Evolutionary conservation across 306 rosid species (phyloP).

Genomic region (Macrotyloma uniflorum): DNA sequence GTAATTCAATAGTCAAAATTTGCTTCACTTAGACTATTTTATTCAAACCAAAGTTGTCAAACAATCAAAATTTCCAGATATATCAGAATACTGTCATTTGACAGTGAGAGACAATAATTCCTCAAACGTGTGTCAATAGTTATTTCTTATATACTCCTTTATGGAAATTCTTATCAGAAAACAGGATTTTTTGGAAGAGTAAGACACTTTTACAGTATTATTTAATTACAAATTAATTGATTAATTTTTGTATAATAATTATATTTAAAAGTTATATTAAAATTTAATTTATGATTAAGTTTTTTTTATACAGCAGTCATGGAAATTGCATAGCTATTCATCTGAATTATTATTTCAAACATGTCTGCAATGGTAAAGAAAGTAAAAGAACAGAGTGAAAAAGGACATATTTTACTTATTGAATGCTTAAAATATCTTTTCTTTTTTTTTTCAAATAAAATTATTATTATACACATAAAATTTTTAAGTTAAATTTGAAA

Average conservation of each 20-base stretch:
- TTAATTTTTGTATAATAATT: too few relatives aligned
- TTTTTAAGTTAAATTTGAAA: too few relatives aligned
- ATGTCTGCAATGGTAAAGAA: not conserved
- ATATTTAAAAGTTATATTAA: too few relatives aligned
- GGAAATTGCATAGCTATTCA: too few relatives aligned
- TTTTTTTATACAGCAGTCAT: too few relatives aligned
- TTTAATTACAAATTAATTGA: too few relatives aligned
- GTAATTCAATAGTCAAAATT: not conserved
- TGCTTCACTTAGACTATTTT: not conserved
- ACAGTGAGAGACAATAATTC: slow-evolving; percentile 13
- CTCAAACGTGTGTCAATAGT: not conserved
- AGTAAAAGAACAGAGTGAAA: not conserved
- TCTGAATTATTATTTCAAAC: not conserved
- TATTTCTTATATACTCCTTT: not conserved
- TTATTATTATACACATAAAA: too few relatives aligned
- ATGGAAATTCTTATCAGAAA: not conserved
- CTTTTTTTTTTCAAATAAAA: too few relatives aligned
- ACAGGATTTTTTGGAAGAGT: too few relatives aligned
- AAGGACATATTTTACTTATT: not conserved
- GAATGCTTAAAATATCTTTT: too few relatives aligned
- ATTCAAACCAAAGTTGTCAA: not conserved
- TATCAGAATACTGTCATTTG: not conserved
- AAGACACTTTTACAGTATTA: too few relatives aligned
- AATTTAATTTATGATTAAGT: too few relatives aligned
- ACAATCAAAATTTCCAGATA: not conserved